These are phyloP conservation scores for Peziza echinospora DNA, from an alignment of 495 filamentous ascomycete species.

Conservation along the genomic window DNA sequence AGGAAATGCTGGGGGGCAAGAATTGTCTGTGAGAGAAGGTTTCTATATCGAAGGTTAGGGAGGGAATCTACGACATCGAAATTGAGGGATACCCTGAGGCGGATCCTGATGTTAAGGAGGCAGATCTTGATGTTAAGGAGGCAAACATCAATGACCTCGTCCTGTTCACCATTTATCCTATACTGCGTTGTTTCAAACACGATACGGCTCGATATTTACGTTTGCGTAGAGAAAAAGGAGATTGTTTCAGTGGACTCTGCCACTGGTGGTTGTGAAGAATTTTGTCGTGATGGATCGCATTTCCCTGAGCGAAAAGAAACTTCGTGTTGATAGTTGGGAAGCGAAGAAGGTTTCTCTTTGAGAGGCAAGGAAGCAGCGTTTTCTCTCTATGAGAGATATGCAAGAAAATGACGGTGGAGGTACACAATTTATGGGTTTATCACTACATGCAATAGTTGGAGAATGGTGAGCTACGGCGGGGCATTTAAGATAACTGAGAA, in stretches of 20 bases:
- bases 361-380: constrained; percentile 4
- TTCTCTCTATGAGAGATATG: constrained; percentile 4
- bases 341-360: constrained; percentile 3
- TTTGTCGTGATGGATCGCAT: constrained; percentile 3
- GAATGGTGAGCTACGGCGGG: constrained; percentile 6
- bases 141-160: not conserved
- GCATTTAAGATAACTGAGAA: not conserved
- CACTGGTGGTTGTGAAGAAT: not conserved
- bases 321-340: constrained; percentile 3
- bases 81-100: too few relatives aligned
- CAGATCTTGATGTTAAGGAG: too few relatives aligned
- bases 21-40: too few relatives aligned
- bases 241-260: not conserved
- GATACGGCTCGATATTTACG: not conserved
- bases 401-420: constrained; percentile 3
- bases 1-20: too few relatives aligned
- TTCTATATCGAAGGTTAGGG: too few relatives aligned
- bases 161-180: not conserved
- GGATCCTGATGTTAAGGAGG: too few relatives aligned
- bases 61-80: too few relatives aligned
- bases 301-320: not conserved
- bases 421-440: constrained; percentile 4
- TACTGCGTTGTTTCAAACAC: not conserved
- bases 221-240: not conserved
- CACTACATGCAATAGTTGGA: constrained; percentile 2